Base-by-base conservation (phyloP, 2,329 filamentous ascomycete species). In the Aspergillus latus region DNA sequence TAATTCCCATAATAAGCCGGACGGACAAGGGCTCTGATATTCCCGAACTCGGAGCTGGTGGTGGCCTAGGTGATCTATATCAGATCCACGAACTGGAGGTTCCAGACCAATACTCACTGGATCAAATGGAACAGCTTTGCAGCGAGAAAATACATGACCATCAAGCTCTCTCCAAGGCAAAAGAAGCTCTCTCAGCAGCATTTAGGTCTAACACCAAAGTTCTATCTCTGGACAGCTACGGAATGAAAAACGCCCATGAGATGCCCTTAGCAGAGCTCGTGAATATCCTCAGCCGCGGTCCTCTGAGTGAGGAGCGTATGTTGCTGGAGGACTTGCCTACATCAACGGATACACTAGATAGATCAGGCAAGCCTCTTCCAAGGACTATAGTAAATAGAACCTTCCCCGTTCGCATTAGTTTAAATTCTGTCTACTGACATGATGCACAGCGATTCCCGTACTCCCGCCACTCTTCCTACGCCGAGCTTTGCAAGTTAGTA, bases 381-480 rank as follows among this genome's bases (percentile, higher is more conserved):
- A 67, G 59, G n/a, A 66, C 59, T 21, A 75, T 76, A 49, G 73
- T 76, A 61, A 57, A 72, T 65, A 21, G 3, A 15, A 2, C 16
- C 52, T 32, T 13, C 6, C 2, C 4, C n/a, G 3, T 37, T 36
- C 4, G 7, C 30, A 5, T 13, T 13, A n/a, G n/a, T n/a, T n/a
- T n/a, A n/a, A n/a, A 15, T n/a, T 29, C 13, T 3, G 46, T 10
- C 21, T 9, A 40, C 37, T 36, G 37, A 62, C 66, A 46, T 64
- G 39, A 8, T 3, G 2, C n/a, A 11, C 44, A 76, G 76, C 79
- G 76, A 15, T 97, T 96, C 62, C 90, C 92, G 0, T 97, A 92
- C 67, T 93, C 93, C 0, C 84, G 93, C 1, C 93, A 97, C 71
- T 95, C 93, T 0, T 96, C 90, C 0, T 92, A 94, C 58, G 76